Base-by-base conservation (phyloP, 2,329 filamentous ascomycete species). In the Aspergillus nomiae region DNA sequence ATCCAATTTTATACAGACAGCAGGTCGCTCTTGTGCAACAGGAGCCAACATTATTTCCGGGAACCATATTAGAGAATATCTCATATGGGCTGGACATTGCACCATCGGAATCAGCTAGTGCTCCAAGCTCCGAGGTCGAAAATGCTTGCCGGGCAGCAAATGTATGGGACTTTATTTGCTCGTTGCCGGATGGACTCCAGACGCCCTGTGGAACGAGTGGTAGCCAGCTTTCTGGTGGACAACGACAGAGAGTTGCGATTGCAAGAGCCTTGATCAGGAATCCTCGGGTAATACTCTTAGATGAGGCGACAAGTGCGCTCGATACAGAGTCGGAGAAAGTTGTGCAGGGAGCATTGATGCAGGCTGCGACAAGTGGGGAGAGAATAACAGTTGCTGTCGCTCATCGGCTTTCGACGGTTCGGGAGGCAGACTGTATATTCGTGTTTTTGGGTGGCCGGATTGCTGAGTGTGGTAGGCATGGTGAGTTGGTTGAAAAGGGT, bases 371-470 rank as follows among this genome's bases (percentile, higher is more conserved):
- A 7, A n/a, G 76, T 75, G 69, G 65, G 68, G 64, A 69, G 28
- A 65, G 67, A 54, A 74, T 71, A 1, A 70, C 69, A 9, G 65
- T 75, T 56, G 69, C 70, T 0, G 70, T 75, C 34, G 68, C 71
- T 2, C 73, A 75, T 67, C 67, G 73, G 3, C 59, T 75, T 48
- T 67, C 65, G 7, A 75, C 73, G 12, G 66, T 75, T 32, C 60
- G 54, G 26, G 64, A 69, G 68, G 92, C 92, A 0, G 90, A 96
- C 76, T 92, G 94, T 70, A 96, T 96, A 66, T 90, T 95, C 14
- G 64, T 74, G 2, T 73, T 84, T 16, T 79, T 83, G 16, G 69
- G 75, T 12, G 79, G 80, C 6, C 66, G 59, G 24, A 72, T 82
- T 7, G 67, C 78, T 3, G 80, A 82, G 65, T 74, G 77, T 67